Percentiles rank a stretch among this genome's conserved stretches.
These are phyloP conservation scores for Fragilariopsis cylindrus DNA, from an alignment of 108 stramenopile genomes.

Conservation along the genomic window DNA sequence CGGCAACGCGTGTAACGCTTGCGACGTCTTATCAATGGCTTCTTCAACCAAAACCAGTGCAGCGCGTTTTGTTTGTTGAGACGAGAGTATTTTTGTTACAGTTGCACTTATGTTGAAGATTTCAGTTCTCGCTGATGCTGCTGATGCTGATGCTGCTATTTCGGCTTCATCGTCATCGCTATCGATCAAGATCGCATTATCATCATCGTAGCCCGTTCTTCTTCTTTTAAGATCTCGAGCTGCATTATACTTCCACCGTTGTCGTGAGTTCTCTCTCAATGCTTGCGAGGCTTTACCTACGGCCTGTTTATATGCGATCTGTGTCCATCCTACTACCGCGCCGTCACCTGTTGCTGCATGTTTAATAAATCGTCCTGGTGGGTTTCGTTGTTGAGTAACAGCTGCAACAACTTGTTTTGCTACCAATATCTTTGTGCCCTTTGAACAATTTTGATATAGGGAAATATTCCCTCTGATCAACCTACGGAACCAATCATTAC, in stretches of 20 bases:
- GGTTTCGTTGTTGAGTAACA: slow-evolving; percentile 70
- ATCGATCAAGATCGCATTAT: too few species aligned
- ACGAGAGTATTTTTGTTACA: too few species aligned
- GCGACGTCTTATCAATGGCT: too few species aligned
- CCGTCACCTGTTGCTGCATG: slow-evolving; percentile 43
- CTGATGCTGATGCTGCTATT: too few species aligned
- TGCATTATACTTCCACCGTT: too few species aligned
- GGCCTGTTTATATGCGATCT: slow-evolving; percentile 79
- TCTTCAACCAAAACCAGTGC: too few species aligned
- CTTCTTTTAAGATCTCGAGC: too few species aligned
- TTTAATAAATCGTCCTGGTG: slow-evolving; percentile 74
- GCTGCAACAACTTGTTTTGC: slow-evolving; percentile 71
- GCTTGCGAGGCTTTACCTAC: slow-evolving; percentile 83
- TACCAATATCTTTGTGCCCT: slow-evolving; percentile 11
- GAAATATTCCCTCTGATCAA: slow-evolving; percentile 48
- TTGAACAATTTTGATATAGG: slow-evolving; percentile 24
- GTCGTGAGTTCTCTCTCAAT: slow-evolving; percentile 68
- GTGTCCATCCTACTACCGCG: slow-evolving; percentile 47
- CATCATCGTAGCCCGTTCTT: too few species aligned
- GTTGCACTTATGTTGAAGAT: too few species aligned
- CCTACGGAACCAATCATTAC: slow-evolving; percentile 46
- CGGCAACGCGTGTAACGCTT: not conserved
- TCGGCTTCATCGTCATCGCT: too few species aligned
- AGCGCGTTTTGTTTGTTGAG: too few species aligned
- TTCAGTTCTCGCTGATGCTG: too few species aligned